Conservation (phyloP, 2,329 filamentous ascomycete species). For the Hypomyces perniciosus region DNA sequence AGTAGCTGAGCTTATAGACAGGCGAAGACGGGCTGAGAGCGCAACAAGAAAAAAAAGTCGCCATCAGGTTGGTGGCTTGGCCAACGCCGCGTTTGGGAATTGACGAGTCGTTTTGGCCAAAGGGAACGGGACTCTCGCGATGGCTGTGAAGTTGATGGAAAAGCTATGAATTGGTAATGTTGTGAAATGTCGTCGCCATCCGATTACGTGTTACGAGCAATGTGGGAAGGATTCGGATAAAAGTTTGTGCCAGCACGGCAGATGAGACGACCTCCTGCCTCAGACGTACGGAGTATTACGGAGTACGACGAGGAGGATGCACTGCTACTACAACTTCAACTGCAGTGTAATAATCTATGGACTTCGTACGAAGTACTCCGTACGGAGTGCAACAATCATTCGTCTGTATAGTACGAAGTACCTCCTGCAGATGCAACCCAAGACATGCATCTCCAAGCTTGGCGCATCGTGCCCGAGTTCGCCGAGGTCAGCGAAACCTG, state of each 20-base stretch:
- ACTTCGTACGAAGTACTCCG: too few species aligned
- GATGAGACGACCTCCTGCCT: conserved; percentile 5
- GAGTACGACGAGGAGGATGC: too few species aligned
- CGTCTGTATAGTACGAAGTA: too few species aligned
- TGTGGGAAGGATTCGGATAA: conserved; percentile 5
- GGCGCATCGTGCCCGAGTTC: too few species aligned
- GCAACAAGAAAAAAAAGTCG: neutral
- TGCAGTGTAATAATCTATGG: too few species aligned
- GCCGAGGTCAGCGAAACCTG: too few species aligned
- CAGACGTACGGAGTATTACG: neutral
- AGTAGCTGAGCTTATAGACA: conserved; percentile 3
- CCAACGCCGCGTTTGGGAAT: neutral
- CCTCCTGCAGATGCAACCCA: too few species aligned
- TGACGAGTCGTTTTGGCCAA: conserved; percentile 7
- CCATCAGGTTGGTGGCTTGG: neutral
- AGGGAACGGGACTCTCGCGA: neutral
- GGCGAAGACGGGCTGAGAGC: neutral
- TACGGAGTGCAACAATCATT: too few species aligned
- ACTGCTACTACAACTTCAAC: too few species aligned
- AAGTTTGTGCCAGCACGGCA: conserved; percentile 1
- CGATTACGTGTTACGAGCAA: neutral
- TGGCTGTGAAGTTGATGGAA: neutral
- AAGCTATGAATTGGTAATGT: neutral
- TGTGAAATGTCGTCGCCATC: neutral
- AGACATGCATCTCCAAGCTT: too few species aligned